Evolutionary conservation across 2,329 filamentous ascomycete genomes (phyloP).

Genomic region (Escovopsis sp.): DNA sequence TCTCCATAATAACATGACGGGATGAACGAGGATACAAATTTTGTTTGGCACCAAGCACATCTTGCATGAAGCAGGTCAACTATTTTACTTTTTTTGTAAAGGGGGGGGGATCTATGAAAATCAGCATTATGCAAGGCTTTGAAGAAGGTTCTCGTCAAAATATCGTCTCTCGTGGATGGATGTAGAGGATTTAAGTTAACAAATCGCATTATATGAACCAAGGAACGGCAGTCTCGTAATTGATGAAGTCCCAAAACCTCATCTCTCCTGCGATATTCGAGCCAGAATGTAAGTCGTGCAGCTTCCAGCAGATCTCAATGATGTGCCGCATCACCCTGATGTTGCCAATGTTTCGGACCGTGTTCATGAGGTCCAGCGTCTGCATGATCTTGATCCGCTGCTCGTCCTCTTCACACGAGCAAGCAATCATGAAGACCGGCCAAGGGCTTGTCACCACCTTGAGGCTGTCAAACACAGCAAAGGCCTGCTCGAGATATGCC

Average conservation of each 20-base stretch:
- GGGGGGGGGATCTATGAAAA: no score
- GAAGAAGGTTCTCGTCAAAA: no score
- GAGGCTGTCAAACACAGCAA: constrained; percentile 21
- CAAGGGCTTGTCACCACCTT: constrained; percentile 32
- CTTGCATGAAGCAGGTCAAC: no score
- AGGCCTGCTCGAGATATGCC: constrained; percentile 19
- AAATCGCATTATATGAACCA: constrained; percentile 2
- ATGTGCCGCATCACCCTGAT: constrained; percentile 27
- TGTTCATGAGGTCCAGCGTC: constrained; percentile 27
- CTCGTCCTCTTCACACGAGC: constrained; percentile 26
- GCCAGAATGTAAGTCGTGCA: constrained; percentile 25
- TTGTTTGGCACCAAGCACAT: no score
- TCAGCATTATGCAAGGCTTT: no score
- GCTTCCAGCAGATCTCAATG: constrained; percentile 31
- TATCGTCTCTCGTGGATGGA: no score
- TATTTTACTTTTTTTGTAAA: no score
- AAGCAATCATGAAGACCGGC: constrained; percentile 33
- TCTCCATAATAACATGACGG: no score
- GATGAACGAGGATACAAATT: no score
- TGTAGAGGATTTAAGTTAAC: no score
- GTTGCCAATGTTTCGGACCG: constrained; percentile 29
- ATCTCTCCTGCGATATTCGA: constrained; percentile 13
- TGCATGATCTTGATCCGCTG: constrained; percentile 26
- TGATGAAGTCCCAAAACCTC: constrained; percentile 5
- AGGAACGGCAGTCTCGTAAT: constrained; percentile 4